Conservation (phyloP, 441 rosid genomes). For the Brassica balearica region DNA sequence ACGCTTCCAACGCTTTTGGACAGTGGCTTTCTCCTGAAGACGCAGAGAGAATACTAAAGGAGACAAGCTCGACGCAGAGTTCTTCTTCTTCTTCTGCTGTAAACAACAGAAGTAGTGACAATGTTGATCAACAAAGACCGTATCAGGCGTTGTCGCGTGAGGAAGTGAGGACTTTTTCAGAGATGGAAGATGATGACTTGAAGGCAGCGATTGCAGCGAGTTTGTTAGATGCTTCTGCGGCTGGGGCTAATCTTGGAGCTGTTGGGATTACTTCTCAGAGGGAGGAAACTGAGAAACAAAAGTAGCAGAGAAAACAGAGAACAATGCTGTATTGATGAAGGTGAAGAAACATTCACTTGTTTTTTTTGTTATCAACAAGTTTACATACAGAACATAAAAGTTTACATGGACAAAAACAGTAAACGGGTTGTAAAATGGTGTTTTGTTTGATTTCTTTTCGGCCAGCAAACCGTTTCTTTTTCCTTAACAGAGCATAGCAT, state of each 20-base stretch:
- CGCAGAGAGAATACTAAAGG: conserved; percentile 78
- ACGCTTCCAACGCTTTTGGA: conserved; percentile 79
- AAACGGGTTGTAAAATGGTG: too few relatives aligned
- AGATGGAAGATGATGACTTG: conserved; percentile 78
- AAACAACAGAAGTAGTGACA: conserved; percentile 33
- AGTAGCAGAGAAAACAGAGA: conserved; percentile 47
- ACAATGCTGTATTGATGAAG: conserved; percentile 22
- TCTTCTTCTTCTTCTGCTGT: conserved; percentile 47
- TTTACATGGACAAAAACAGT: too few relatives aligned
- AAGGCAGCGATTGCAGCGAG: conserved; percentile 93
- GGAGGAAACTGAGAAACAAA: conserved; percentile 41
- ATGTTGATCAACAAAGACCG: conserved; percentile 43
- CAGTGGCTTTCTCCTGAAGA: conserved; percentile 93
- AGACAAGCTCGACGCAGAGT: conserved; percentile 53
- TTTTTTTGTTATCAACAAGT: too few relatives aligned
- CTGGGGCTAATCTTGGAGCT: conserved; percentile 44
- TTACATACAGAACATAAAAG: too few relatives aligned
- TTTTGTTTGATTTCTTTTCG: neutral
- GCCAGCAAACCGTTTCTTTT: too few relatives aligned
- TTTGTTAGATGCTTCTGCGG: conserved; percentile 70
- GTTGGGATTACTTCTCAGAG: conserved; percentile 41
- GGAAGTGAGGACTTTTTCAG: conserved; percentile 55
- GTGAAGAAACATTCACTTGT: too few relatives aligned
- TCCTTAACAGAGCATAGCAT: conserved; percentile 22
- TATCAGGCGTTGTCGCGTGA: conserved; percentile 44